phyloP scores from a whole-genome alignment of 176 grass and related monocot species.

The Oryza meridionalis region DNA sequence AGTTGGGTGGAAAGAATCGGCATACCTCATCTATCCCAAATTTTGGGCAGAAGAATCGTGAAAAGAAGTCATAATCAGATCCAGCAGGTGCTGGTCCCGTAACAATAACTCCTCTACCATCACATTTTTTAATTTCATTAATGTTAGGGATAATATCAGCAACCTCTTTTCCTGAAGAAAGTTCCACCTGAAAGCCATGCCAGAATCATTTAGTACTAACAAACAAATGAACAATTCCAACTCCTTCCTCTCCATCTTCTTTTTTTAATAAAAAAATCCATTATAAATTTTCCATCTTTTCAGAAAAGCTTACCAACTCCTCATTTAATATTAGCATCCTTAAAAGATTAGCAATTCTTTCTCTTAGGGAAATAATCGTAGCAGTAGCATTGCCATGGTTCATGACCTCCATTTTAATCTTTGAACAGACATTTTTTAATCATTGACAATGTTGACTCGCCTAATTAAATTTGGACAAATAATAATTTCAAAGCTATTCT shows the following conservation, averaged over 20 bases:
- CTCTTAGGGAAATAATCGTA: not conserved
- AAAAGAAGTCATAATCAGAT: constrained; percentile 84
- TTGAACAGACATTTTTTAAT: not conserved
- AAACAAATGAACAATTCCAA: constrained; percentile 4
- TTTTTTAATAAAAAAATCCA: not conserved
- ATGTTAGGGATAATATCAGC: constrained; percentile 56
- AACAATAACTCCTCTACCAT: constrained; percentile 55
- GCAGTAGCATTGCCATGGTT: not conserved
- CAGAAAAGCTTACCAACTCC: not conserved
- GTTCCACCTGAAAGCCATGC: constrained; percentile 62
- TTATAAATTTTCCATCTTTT: not conserved
- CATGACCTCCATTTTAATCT: not conserved
- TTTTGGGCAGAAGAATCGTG: constrained; percentile 68
- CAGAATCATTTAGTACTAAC: not conserved
- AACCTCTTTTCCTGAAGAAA: constrained; percentile 77
- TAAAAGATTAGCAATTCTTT: no score
- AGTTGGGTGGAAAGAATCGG: not conserved
- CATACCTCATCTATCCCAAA: constrained; percentile 73
- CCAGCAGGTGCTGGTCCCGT: constrained; percentile 64
- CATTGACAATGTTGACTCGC: no score
- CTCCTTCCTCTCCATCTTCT: not conserved
- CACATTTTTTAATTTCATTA: constrained; percentile 55
- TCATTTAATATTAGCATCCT: not conserved
- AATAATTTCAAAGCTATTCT: no score
- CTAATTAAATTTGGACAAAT: no score